Percentiles rank a stretch among this genome's conserved stretches.
phyloP scores from a whole-genome alignment of 306 rosid species.

The Mucuna pruriens region DNA sequence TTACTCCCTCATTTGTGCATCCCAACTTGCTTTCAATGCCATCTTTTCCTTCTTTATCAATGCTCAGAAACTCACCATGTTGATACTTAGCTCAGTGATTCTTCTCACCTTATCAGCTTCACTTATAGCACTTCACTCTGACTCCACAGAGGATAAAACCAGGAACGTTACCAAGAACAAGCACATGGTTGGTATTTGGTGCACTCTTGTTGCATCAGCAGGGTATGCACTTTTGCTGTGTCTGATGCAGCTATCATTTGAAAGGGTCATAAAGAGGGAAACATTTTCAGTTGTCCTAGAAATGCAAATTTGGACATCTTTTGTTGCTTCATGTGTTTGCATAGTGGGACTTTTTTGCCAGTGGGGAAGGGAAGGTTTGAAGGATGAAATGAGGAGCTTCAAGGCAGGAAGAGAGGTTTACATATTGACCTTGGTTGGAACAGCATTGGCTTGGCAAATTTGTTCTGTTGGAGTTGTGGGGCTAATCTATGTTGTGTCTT shows the following conservation, averaged over 20 bases:
- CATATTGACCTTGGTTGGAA: conserved; percentile 56
- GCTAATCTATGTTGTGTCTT: conserved; percentile 65
- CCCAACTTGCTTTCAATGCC: conserved; percentile 75
- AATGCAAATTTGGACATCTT: conserved; percentile 69
- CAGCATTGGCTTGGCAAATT: conserved; percentile 71
- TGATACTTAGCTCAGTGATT: conserved; percentile 63
- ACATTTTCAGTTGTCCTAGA: conserved; percentile 67
- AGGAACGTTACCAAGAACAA: conserved; percentile 44
- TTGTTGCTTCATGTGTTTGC: conserved; percentile 65
- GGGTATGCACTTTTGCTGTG: conserved; percentile 68
- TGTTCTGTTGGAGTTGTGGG: conserved; percentile 74
- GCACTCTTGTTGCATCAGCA: conserved; percentile 65
- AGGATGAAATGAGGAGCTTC: conserved; percentile 55
- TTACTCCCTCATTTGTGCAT: conserved; percentile 76
- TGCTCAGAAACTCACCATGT: conserved; percentile 63
- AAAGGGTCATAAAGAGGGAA: conserved; percentile 65
- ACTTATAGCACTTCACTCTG: conserved; percentile 66
- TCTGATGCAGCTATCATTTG: conserved; percentile 67
- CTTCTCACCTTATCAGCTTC: conserved; percentile 62
- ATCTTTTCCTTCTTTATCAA: conserved; percentile 73
- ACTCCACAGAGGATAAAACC: conserved; percentile 41
- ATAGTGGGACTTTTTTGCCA: conserved; percentile 58
- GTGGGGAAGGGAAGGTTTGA: conserved; percentile 63
- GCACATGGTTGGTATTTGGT: conserved; percentile 50
- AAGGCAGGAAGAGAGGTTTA: conserved; percentile 53